Evolutionary conservation across 768 basidiomycete species (phyloP), one percentile per base, ranked within the genome.

Genomic region (Boletus eberwhitei): DNA sequence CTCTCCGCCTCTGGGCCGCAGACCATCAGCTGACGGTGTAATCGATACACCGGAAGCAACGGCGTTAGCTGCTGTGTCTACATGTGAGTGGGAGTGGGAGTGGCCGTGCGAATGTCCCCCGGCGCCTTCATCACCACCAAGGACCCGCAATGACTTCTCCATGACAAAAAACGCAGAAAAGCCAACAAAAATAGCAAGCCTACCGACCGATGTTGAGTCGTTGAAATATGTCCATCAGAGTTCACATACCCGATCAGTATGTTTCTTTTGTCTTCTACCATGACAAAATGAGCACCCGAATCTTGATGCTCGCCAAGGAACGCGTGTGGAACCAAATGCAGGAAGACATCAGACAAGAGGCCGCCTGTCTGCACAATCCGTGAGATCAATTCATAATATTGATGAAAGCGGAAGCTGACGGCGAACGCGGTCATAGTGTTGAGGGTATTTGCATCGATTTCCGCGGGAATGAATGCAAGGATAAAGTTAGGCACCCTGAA

Each of bases 371-470:
- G 61, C 45, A 55, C 57, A 45, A 61, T 46, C 37, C 40, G 48
- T 63, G 49, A 62, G 59, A 63, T 50, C 50, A 57, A 59, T 60
- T 53, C 54, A 26, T 41, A 48, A 57, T 32, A 38, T 21, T 9
- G 21, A 52, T 49, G 29, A 46, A 59, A 40, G 40, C 40, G 50
- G 53, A 55, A 47, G 69, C 87, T 69, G 69, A 90, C 89, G 56
- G 93, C 93, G 69, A 94, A 94, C 7, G 93, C 90, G 34, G 92
- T 94, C 92, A 94, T 94, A 13, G 90, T 93, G 64, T 94, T 94
- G 54, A 95, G 79, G 41, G 91, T 93, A 68, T 90, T 78, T 16
- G 80, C 78, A 71, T 87, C 85, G 65, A 96, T 92, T 69, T 93
- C 79, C 50, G 89, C 88, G 29, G 93, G 93, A 62, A 96, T 95